phyloP scores from a whole-genome alignment of 108 stramenopile genomes.

The Cyclotella kingstonii region DNA sequence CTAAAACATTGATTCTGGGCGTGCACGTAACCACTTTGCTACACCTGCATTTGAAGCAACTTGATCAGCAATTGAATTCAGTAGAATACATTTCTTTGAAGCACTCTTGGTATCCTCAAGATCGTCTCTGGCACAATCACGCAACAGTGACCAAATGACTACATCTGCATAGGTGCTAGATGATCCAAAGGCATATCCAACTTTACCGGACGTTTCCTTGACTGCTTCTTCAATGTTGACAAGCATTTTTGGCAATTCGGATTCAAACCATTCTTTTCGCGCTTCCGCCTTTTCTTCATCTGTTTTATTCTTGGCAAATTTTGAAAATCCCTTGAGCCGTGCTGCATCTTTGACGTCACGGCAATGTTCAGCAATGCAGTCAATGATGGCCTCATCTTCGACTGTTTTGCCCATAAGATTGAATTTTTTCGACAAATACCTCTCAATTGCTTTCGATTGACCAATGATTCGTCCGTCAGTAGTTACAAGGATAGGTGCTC shows the following conservation, averaged over 20 bases:
- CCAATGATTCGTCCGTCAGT: constrained; percentile 48
- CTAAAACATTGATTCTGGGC: constrained; percentile 59
- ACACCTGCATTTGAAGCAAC: constrained; percentile 40
- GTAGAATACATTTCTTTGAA: constrained; percentile 38
- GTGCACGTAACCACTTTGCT: constrained; percentile 44
- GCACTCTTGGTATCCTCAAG: constrained; percentile 49
- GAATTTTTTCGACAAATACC: constrained; percentile 49
- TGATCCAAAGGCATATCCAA: constrained; percentile 49
- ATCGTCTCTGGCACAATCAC: constrained; percentile 46
- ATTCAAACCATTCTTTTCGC: constrained; percentile 46
- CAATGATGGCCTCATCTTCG: constrained; percentile 56
- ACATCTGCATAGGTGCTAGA: constrained; percentile 50
- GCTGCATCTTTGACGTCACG: constrained; percentile 63
- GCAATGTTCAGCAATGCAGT: constrained; percentile 67
- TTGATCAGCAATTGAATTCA: constrained; percentile 46
- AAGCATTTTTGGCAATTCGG: constrained; percentile 53
- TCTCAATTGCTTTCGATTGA: constrained; percentile 67
- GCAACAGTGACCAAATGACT: constrained; percentile 48
- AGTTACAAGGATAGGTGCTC: constrained; percentile 58
- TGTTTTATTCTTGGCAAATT: constrained; percentile 49
- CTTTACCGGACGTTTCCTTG: constrained; percentile 7
- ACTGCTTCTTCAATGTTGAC: constrained; percentile 51
- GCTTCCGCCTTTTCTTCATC: constrained; percentile 48
- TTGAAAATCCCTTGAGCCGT: constrained; percentile 49
- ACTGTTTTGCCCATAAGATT: constrained; percentile 47